These are phyloP conservation scores for Dryas drummondii DNA, from an alignment of 306 rosid genomes.

Conservation along the genomic window DNA sequence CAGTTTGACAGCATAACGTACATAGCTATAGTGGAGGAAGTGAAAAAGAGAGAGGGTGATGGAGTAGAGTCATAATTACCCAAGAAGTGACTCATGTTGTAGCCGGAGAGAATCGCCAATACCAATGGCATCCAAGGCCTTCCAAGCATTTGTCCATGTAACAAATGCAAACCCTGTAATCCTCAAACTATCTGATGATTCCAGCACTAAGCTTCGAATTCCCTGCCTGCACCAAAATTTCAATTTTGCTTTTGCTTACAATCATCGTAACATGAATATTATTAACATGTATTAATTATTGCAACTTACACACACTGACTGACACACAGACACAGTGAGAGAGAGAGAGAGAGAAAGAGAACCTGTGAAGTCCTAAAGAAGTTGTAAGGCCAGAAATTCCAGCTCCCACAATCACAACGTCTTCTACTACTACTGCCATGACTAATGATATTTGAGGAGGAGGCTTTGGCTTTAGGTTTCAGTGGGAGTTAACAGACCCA, in stretches of 20 bases:
- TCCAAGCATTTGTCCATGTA: constrained; percentile 77
- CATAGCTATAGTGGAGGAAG: too few relatives aligned
- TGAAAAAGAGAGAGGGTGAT: too few relatives aligned
- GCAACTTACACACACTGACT: too few relatives aligned
- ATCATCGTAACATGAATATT: not conserved
- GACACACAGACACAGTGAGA: not conserved
- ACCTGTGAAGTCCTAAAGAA: constrained; percentile 61
- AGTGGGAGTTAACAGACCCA: too few relatives aligned
- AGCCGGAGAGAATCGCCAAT: constrained; percentile 51
- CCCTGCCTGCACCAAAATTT: constrained; percentile 43
- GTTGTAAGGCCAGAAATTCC: constrained; percentile 79
- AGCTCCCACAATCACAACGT: constrained; percentile 79
- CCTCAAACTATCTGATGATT: constrained; percentile 59
- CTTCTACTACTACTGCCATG: constrained; percentile 29
- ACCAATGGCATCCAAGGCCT: constrained; percentile 71
- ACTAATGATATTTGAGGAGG: not conserved
- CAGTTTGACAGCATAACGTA: not conserved
- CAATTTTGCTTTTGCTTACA: not conserved
- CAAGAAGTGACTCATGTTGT: constrained; percentile 38
- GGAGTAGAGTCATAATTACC: constrained; percentile 31
- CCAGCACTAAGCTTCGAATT: constrained; percentile 63
- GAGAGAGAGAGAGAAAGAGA: not conserved
- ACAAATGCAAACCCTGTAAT: constrained; percentile 56
- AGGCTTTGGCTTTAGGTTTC: not conserved
- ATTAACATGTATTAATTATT: too few relatives aligned